phyloP scores from a whole-genome alignment of 2,329 filamentous ascomycete species.

The Beauveria sp. region DNA sequence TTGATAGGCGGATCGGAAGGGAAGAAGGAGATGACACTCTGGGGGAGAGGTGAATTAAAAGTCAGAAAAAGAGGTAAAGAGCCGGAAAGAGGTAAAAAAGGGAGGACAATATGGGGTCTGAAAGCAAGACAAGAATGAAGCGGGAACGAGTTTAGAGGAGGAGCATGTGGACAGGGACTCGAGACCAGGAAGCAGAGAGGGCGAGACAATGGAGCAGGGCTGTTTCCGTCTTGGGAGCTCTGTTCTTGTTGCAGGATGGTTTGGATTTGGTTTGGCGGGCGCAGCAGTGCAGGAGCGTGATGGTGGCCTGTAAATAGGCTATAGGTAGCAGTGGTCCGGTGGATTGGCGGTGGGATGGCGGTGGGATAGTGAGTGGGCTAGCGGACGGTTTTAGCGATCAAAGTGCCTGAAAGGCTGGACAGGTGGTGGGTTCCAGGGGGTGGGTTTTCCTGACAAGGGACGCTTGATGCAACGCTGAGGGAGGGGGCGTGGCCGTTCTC shows the following conservation, averaged over 20 bases:
- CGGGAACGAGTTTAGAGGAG: background rate
- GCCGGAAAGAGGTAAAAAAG: slow-evolving; percentile 2
- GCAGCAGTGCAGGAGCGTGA: background rate
- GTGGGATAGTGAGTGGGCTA: background rate
- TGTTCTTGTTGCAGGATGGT: background rate
- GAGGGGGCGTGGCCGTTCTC: background rate
- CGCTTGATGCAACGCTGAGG: background rate
- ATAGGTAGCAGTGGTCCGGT: background rate
- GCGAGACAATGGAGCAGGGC: background rate
- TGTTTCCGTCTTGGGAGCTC: background rate
- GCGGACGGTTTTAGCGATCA: background rate
- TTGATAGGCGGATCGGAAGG: background rate
- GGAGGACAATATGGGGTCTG: slow-evolving; percentile 2
- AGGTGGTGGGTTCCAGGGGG: background rate
- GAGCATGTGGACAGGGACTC: slow-evolving; percentile 8
- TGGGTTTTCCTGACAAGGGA: background rate
- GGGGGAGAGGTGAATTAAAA: slow-evolving; percentile 5
- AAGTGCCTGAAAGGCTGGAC: background rate
- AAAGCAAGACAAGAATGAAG: slow-evolving; percentile 5
- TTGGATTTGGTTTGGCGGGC: background rate
- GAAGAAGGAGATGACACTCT: background rate
- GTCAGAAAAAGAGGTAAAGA: background rate
- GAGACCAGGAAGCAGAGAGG: background rate
- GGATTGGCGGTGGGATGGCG: background rate
- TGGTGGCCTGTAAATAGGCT: too few species aligned